These are phyloP conservation scores for Hemerocallis citrina DNA, from an alignment of 106 monocot genomes.

Conservation along the genomic window DNA sequence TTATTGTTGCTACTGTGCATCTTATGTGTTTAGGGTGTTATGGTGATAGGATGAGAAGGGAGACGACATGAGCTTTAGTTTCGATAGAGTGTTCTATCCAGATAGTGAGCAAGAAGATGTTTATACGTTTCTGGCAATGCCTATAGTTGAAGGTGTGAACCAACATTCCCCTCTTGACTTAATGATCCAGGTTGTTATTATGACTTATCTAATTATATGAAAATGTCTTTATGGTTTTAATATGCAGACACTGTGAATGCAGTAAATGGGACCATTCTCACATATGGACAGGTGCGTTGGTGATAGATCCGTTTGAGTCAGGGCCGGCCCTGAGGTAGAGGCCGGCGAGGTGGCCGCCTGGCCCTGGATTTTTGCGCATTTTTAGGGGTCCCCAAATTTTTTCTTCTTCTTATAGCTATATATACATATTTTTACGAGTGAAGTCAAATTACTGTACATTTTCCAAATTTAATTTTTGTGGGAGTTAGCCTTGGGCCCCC, in stretches of 20 bases:
- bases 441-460: too few species aligned
- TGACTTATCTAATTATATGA: neutral
- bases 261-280: slow-evolving; percentile 69
- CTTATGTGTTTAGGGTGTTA: neutral
- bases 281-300: slow-evolving; percentile 76
- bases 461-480: too few species aligned
- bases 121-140: slow-evolving; percentile 62
- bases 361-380: too few species aligned
- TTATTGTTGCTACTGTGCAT: neutral
- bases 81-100: slow-evolving; percentile 79
- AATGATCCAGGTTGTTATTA: neutral
- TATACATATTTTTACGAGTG: too few species aligned
- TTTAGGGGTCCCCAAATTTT: too few species aligned
- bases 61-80: slow-evolving; percentile 57
- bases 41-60: slow-evolving; percentile 61
- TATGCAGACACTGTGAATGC: slow-evolving; percentile 48
- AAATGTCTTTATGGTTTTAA: neutral
- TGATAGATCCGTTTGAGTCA: too few species aligned
- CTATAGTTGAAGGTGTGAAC: slow-evolving; percentile 57
- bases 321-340: too few species aligned
- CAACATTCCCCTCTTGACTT: neutral
- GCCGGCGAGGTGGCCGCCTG: too few species aligned
- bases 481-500: too few species aligned
- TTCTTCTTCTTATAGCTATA: too few species aligned
- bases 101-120: slow-evolving; percentile 51